phyloP scores from a whole-genome alignment of 2,329 filamentous ascomycete species.

The Aschersonia sp. region DNA sequence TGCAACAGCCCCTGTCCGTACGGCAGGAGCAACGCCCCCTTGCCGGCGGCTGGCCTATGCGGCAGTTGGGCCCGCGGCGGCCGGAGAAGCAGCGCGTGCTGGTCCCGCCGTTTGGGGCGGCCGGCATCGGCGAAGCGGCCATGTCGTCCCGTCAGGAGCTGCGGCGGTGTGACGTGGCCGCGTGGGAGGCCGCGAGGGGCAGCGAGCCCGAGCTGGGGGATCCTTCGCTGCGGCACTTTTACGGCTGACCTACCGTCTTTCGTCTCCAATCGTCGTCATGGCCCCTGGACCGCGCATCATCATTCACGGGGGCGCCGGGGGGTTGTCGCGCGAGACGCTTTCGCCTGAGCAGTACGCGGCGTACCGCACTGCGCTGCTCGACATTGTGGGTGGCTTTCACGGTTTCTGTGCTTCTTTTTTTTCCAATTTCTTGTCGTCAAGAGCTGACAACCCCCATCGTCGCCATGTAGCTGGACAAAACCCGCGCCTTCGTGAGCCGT shows the following conservation, averaged over 20 bases:
- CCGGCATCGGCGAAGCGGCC: background rate
- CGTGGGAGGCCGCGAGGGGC: too few species aligned
- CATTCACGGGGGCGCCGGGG: slow-evolving; percentile 61
- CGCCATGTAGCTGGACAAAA: background rate
- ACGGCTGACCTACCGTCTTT: background rate
- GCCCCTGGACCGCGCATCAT: slow-evolving; percentile 38
- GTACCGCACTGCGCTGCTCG: slow-evolving; percentile 46
- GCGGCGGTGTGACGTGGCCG: too few species aligned
- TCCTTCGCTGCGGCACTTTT: background rate
- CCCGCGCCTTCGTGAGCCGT: background rate
- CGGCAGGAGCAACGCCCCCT: too few species aligned
- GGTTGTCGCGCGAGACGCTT: slow-evolving; percentile 46
- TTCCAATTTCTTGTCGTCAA: background rate
- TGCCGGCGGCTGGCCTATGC: too few species aligned
- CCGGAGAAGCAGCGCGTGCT: background rate
- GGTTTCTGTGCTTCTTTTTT: background rate
- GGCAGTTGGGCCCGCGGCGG: too few species aligned
- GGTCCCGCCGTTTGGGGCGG: background rate
- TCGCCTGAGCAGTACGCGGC: slow-evolving; percentile 40
- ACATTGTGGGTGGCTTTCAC: slow-evolving; percentile 31
- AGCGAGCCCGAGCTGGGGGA: too few species aligned
- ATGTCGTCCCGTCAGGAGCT: too few species aligned
- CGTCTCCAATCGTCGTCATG: background rate
- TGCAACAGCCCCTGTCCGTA: too few species aligned
- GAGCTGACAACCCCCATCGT: too few species aligned